Evolutionary conservation across 805 yeast genomes (phyloP).

Genomic region (Yarrowia divulgata): DNA sequence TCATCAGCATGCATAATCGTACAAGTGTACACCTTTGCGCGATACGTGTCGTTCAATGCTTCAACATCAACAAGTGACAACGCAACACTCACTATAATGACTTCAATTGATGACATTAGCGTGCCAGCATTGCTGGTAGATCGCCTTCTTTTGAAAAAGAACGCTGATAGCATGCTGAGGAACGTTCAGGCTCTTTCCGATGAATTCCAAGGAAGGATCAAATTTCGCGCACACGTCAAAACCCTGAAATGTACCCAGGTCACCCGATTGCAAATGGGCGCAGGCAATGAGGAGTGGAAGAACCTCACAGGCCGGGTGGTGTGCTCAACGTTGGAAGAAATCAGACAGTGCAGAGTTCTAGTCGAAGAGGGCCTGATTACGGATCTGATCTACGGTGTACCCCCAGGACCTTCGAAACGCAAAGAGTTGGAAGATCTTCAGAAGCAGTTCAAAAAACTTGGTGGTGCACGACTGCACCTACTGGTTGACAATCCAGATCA

Average conservation of each 20-base stretch:
- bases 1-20: too few species aligned
- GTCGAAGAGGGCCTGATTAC: slow-evolving; percentile 53
- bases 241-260: slow-evolving; percentile 77
- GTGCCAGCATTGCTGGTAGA: slow-evolving; percentile 35
- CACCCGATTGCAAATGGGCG: slow-evolving; percentile 59
- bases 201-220: slow-evolving; percentile 45
- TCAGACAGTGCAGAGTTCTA: slow-evolving; percentile 58
- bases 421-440: slow-evolving; percentile 53
- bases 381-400: slow-evolving; percentile 67
- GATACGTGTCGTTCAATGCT: too few species aligned
- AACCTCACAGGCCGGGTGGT: slow-evolving; percentile 54
- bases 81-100: neutral
- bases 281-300: slow-evolving; percentile 6
- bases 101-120: slow-evolving; percentile 6
- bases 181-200: slow-evolving; percentile 13
- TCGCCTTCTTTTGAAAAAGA: neutral
- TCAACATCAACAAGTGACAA: neutral
- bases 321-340: slow-evolving; percentile 74
- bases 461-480: slow-evolving; percentile 50
- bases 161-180: slow-evolving; percentile 11
- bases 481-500: slow-evolving; percentile 71
- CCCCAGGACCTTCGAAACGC: slow-evolving; percentile 59
- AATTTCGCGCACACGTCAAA: slow-evolving; percentile 75
- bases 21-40: too few species aligned
- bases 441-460: slow-evolving; percentile 50